These are phyloP conservation scores for Termitomyces sp. DNA, from an alignment of 768 basidiomycete genomes.

Conservation along the genomic window DNA sequence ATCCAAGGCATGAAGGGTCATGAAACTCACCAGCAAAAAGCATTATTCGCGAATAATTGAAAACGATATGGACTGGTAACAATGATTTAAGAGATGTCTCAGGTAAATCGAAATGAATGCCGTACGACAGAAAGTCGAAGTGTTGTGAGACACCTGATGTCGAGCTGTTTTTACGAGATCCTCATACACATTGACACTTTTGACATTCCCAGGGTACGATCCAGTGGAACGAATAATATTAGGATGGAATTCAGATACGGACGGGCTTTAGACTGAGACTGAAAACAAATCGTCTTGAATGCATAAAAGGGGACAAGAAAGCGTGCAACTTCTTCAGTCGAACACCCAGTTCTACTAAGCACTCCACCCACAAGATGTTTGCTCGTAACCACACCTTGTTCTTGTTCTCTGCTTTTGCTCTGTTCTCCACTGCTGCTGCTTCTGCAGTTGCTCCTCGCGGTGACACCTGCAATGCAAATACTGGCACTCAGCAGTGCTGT, in stretches of 20 bases:
- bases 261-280: background rate
- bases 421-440: slow-evolving; percentile 8
- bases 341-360: slow-evolving; percentile 13
- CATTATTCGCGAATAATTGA: background rate
- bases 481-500: slow-evolving; percentile 8
- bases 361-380: slow-evolving; percentile 8
- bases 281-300: background rate
- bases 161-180: background rate
- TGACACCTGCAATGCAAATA: slow-evolving; percentile 5
- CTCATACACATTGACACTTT: background rate
- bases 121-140: background rate
- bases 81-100: background rate
- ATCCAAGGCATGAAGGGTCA: background rate
- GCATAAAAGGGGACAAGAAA: slow-evolving; percentile 2
- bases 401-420: slow-evolving; percentile 9
- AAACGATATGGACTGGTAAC: background rate
- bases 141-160: background rate
- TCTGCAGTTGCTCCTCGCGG: slow-evolving; percentile 3
- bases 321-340: slow-evolving; percentile 4
- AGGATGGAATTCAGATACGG: background rate
- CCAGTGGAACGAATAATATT: background rate
- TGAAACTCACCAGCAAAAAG: background rate
- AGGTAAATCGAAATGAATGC: background rate
- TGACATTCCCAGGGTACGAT: background rate
- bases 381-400: slow-evolving; percentile 7